Conservation (phyloP, 2,329 filamentous ascomycete genomes). For the Penicillium sp. region DNA sequence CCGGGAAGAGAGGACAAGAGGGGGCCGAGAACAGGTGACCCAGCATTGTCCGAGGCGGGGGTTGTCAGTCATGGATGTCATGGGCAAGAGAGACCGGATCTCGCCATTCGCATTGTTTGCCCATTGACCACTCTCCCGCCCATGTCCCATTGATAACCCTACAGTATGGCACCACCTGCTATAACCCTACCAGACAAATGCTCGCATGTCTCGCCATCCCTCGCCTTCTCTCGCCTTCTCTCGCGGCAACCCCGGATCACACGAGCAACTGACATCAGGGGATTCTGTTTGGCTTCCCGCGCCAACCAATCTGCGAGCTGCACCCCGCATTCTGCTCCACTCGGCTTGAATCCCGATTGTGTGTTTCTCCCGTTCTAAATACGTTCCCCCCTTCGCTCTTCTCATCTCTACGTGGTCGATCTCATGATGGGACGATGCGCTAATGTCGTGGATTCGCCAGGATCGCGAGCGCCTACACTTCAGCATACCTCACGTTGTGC, state of each 20-base stretch:
- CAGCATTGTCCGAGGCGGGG: slow-evolving; percentile 14
- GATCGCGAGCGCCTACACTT: too few relatives aligned
- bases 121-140: too few relatives aligned
- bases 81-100: too few relatives aligned
- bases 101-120: too few relatives aligned
- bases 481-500: too few relatives aligned
- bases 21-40: slow-evolving; percentile 34
- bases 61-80: slow-evolving; percentile 25
- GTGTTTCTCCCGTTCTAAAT: too few relatives aligned
- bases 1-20: slow-evolving; percentile 12
- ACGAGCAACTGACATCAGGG: slow-evolving; percentile 33
- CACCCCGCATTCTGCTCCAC: slow-evolving; percentile 37
- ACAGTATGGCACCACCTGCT: too few relatives aligned
- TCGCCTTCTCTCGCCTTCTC: neutral
- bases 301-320: slow-evolving; percentile 30
- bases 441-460: too few relatives aligned
- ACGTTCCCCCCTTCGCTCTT: too few relatives aligned
- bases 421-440: too few relatives aligned
- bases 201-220: neutral
- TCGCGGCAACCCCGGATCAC: slow-evolving; percentile 31
- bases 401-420: too few relatives aligned
- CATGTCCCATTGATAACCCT: too few relatives aligned
- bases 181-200: neutral
- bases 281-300: slow-evolving; percentile 1
- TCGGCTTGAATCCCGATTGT: slow-evolving; percentile 17